A percentile compares a stretch with the other conserved stretches of the same genome.
Evolutionary conservation across 2,329 filamentous ascomycete species (phyloP).

Genomic region (Tetracladium maxilliforme): DNA sequence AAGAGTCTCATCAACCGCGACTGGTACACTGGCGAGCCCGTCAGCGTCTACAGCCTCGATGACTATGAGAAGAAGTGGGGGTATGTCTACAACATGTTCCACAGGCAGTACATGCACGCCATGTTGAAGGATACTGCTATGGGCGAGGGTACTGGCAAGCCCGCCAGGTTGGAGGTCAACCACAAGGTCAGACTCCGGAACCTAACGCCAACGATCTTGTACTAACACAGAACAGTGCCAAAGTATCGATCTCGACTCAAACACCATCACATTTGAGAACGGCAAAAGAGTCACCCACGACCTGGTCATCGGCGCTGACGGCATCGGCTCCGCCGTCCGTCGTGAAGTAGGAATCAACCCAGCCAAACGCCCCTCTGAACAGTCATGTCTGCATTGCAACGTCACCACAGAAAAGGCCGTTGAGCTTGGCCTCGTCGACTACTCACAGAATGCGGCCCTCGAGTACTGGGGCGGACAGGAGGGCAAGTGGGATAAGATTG

Average conservation of each 20-base stretch:
- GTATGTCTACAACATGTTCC: slow-evolving; percentile 55
- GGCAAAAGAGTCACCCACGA: slow-evolving; percentile 19
- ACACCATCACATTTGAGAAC: slow-evolving; percentile 36
- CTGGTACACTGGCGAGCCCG: slow-evolving; percentile 53
- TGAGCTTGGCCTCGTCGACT: slow-evolving; percentile 44
- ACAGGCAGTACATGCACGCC: slow-evolving; percentile 51
- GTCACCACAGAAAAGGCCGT: slow-evolving; percentile 46
- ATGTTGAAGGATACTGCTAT: slow-evolving; percentile 49
- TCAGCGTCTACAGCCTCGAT: slow-evolving; percentile 45
- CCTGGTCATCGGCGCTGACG: slow-evolving; percentile 12
- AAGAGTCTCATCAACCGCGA: slow-evolving; percentile 54
- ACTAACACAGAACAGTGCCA: slow-evolving; percentile 18
- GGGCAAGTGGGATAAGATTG: slow-evolving; percentile 52
- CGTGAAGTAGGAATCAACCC: slow-evolving; percentile 46
- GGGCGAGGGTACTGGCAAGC: slow-evolving; percentile 32
- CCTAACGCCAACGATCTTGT: slow-evolving; percentile 1
- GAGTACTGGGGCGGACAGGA: slow-evolving; percentile 60
- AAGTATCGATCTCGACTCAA: slow-evolving; percentile 33
- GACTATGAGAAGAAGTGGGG: slow-evolving; percentile 55
- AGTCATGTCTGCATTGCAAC: slow-evolving; percentile 50
- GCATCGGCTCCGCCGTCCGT: slow-evolving; percentile 49
- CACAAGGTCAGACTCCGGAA: slow-evolving; percentile 24
- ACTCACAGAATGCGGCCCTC: slow-evolving; percentile 41
- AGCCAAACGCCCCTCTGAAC: slow-evolving; percentile 41
- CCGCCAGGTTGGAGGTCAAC: slow-evolving; percentile 39